Base-by-base conservation (phyloP, 2,329 filamentous ascomycete species). In the Cercospora nicotianae region DNA sequence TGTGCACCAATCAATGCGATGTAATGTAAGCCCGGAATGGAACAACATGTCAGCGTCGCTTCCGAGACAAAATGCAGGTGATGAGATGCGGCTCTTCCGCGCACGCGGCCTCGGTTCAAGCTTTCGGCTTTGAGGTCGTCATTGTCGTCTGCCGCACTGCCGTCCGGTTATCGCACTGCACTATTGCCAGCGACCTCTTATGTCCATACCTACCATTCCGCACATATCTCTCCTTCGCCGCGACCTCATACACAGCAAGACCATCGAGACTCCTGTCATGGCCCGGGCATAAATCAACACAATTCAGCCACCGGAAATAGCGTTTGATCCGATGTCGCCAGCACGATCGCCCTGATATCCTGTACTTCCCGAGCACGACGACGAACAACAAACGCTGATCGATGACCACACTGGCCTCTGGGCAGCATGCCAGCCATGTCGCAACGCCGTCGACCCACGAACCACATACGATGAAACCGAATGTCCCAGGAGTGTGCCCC, bases 401-500 rank as follows among this genome's bases (percentile, higher is more conserved):
- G 67, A 75, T 75, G 73, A 73, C 66, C 68, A 72, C 70, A 68
- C 63, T 72, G 70, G 70, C 69, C 66, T 65, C 65, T 55, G 72
- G 73, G 71, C 62, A 64, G 62, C 73, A 72, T 70, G 71, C 68
- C 72, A 72, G 72, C 65, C 71, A 75, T 75, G 73, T 70, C 70
- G 67, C 60, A 57, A 45, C 59, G 26, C 18, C 51, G 4, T 55
- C 48, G 65, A 67, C 72, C 70, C 75, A 74, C 76, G 74, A 77
- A 78, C 72, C 76, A 80, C 75, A 74, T 78, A 79, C 79, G 72
- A 78, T 79, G 76, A 79, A 72, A 63, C 63, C 74, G 45, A 73
- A 69, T 61, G 68, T 81, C 53, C 77, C 83, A 28, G 75, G 82
- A 42, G 76, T 86, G 67, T 85, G 81, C 73, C 82, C 83, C 18